A percentile compares a stretch with the other conserved stretches of the same genome.
Conservation (phyloP, 1,284 basidiomycete species). For the Pseudozyma sp. region DNA sequence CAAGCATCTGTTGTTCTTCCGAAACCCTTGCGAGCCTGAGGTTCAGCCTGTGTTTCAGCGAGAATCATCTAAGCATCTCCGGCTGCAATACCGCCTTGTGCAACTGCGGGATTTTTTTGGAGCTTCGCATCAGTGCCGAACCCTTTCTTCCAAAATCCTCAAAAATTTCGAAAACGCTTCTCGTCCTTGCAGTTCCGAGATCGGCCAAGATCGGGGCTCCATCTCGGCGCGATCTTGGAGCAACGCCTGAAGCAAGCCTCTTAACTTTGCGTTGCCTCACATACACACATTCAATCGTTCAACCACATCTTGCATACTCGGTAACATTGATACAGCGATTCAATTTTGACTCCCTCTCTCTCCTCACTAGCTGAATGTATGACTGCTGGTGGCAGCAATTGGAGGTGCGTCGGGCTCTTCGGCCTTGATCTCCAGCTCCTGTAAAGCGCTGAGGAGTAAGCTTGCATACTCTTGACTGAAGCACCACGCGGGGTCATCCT, state of each 20-base stretch:
- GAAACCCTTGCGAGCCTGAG: no score
- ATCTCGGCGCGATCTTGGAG: no score
- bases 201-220: constrained; percentile 27
- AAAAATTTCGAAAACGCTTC: constrained; percentile 21
- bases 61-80: no score
- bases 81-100: no score
- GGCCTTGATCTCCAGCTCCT: neutral
- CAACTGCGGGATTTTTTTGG: neutral
- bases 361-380: no score
- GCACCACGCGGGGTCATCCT: constrained; percentile 29
- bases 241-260: no score
- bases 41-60: no score
- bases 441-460: constrained; percentile 23
- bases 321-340: neutral
- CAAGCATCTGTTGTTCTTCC: no score
- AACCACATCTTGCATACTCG: no score
- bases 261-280: no score
- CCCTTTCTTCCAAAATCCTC: constrained; percentile 35
- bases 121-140: neutral
- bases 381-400: neutral
- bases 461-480: constrained; percentile 29
- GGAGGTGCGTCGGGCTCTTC: neutral
- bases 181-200: constrained; percentile 15
- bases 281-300: no score
- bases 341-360: no score